phyloP scores from a whole-genome alignment of 1,139 yeast genomes.

The Hyphopichia khmerensis region DNA sequence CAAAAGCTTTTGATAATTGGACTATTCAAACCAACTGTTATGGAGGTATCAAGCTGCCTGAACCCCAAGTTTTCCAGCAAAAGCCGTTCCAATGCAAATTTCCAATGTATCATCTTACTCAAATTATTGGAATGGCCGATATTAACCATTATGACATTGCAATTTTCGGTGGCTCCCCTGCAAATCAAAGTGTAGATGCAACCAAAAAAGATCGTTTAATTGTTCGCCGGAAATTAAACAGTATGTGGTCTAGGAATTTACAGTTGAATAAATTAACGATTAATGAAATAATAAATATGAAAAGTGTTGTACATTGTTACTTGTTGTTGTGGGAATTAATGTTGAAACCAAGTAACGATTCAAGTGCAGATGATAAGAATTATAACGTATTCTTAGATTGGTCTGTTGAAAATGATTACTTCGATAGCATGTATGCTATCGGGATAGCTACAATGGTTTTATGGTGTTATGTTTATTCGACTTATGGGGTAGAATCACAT shows the following conservation, averaged over 20 bases:
- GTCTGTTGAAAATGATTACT: slow-evolving; percentile 31
- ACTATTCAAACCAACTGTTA: slow-evolving; percentile 22
- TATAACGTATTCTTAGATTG: slow-evolving; percentile 22
- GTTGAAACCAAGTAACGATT: slow-evolving; percentile 43
- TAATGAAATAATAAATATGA: slow-evolving; percentile 33
- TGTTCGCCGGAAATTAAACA: slow-evolving; percentile 50
- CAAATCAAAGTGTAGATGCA: slow-evolving; percentile 75
- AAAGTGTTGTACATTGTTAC: slow-evolving; percentile 62
- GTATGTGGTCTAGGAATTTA: slow-evolving; percentile 42
- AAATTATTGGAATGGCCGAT: slow-evolving; percentile 60
- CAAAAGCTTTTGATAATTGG: slow-evolving; percentile 66
- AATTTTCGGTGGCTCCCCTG: slow-evolving; percentile 79
- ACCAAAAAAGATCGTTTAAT: slow-evolving; percentile 51
- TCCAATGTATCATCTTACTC: slow-evolving; percentile 69
- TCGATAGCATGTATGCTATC: slow-evolving; percentile 41
- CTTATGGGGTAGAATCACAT: slow-evolving; percentile 40
- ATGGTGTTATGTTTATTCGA: slow-evolving; percentile 47
- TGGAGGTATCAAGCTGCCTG: not conserved
- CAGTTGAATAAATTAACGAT: slow-evolving; percentile 21
- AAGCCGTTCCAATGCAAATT: slow-evolving; percentile 21
- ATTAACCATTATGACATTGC: slow-evolving; percentile 77
- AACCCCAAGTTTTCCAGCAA: not conserved
- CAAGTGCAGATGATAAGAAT: slow-evolving; percentile 11
- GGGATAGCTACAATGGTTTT: slow-evolving; percentile 48
- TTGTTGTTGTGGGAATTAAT: slow-evolving; percentile 62